Evolutionary conservation across 2,329 filamentous ascomycete species (phyloP), one percentile per base, ranked within the genome.

Genomic region (Colletotrichum falcatum): DNA sequence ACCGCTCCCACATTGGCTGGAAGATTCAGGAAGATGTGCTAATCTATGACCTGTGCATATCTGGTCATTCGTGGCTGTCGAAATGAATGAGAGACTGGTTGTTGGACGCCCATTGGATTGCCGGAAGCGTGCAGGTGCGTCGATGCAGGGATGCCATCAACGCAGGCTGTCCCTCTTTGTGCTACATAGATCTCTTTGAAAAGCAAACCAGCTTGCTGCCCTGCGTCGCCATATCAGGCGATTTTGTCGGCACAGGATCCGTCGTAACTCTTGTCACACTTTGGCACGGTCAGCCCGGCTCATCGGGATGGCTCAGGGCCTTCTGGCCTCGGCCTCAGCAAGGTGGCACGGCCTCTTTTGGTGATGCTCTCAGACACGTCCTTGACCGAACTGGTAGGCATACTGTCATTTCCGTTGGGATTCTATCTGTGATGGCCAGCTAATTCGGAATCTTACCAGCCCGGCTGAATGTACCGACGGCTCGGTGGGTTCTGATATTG

Each of bases 111-210:
- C 37, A n/a, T 16, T 46, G 14, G 37, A 44, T n/a, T 30, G 4
- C 33, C 70, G 70, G 66, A 54, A 62, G n/a, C 55, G 8, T 49
- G 62, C 70, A 66, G 70, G 30, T 66, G 39, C 37, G 23, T 59
- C 16, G 61, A 66, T 61, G 70, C 61, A 70, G 54, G 58, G 54
- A 72, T 42, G 53, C 62, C 62, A 26, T 48, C 18, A 35, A 33
- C 20, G 44, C 56, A 58, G 39, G 14, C 14, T 5, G 30, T 30
- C 26, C 23, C 46, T n/a, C 23, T 18, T 51, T 16, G 37, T 39
- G 49, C 30, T 23, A 20, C 39, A 49, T 37, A 5, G 26, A 23
- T n/a, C 30, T 39, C 23, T 26, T 42, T 42, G 20, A 18, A 26
- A 20, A 20, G n/a, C 20, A 61, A 42, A 9, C 6, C 7, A 7